A percentile compares a stretch with the other conserved stretches of the same genome.
phyloP scores from a whole-genome alignment of 768 basidiomycete genomes.

The Kwoniella sp. region DNA sequence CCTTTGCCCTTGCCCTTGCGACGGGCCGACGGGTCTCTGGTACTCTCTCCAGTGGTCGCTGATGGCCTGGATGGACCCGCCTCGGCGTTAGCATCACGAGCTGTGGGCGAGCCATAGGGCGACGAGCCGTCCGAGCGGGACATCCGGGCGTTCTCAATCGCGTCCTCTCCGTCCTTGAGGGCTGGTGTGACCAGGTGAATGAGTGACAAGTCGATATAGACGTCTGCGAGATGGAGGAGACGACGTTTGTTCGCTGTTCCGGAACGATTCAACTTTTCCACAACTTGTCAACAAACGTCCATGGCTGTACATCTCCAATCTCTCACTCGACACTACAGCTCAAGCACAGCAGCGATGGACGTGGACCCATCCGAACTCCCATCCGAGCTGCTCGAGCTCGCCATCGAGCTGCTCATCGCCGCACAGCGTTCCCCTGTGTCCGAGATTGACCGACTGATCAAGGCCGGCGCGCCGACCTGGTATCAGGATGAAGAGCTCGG shows the following conservation, averaged over 20 bases:
- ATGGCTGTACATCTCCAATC: no score
- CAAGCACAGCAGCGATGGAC: no score
- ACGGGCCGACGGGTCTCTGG: no score
- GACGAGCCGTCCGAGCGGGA: background rate
- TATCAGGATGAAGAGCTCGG: conserved; percentile 77
- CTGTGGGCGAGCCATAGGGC: background rate
- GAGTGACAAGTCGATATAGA: no score
- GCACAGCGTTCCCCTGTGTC: conserved; percentile 15
- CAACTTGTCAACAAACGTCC: no score
- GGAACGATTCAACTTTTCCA: no score
- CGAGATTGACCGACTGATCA: conserved; percentile 39
- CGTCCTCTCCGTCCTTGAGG: background rate
- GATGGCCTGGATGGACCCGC: background rate
- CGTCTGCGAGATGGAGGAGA: no score
- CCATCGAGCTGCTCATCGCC: conserved; percentile 23
- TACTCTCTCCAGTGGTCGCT: no score
- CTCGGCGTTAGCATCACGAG: background rate
- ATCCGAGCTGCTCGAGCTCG: conserved; percentile 22
- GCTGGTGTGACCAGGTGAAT: no score
- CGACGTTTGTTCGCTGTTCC: no score
- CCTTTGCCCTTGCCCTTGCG: no score
- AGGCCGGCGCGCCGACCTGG: conserved; percentile 68
- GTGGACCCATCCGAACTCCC: conserved; percentile 12
- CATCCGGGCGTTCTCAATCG: background rate
- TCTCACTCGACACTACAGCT: no score